These are phyloP conservation scores for Phytophthora pinifolia DNA, from an alignment of 352 stramenopile species.

Conservation along the genomic window DNA sequence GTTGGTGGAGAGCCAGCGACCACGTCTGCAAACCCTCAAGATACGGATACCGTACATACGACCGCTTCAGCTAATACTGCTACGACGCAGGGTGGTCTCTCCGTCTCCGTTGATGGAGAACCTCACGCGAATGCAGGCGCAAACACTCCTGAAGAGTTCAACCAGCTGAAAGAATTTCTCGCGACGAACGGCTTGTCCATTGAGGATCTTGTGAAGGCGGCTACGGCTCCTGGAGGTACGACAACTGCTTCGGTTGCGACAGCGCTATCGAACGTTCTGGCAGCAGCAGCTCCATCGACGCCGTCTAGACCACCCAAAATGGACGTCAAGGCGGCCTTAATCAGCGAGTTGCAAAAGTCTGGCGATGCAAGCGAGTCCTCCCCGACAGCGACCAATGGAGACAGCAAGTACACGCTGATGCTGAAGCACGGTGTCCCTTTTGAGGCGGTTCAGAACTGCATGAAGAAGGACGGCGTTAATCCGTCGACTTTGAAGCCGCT, in stretches of 20 bases:
- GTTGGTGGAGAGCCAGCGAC: conserved; percentile 21
- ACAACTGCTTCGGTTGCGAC: conserved; percentile 23
- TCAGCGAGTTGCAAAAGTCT: conserved; percentile 17
- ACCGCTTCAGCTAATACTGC: neutral
- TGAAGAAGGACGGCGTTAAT: conserved; percentile 65
- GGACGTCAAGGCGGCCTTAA: conserved; percentile 19
- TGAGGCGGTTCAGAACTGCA: conserved; percentile 72
- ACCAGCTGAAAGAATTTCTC: conserved; percentile 67
- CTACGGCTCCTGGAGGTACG: conserved; percentile 48
- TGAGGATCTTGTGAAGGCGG: conserved; percentile 68
- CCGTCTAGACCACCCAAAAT: conserved; percentile 7
- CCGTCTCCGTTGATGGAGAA: conserved; percentile 10
- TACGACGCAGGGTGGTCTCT: conserved; percentile 1
- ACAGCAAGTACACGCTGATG: conserved; percentile 66
- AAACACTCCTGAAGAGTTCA: conserved; percentile 38
- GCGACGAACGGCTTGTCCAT: conserved; percentile 61
- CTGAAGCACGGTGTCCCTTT: conserved; percentile 69
- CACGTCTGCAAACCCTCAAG: conserved; percentile 27
- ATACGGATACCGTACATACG: conserved; percentile 9
- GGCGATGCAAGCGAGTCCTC: conserved; percentile 6
- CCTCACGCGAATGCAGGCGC: neutral
- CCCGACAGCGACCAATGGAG: conserved; percentile 2
- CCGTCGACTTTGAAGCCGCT: conserved; percentile 33
- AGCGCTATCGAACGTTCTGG: conserved; percentile 14
- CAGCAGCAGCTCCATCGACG: conserved; percentile 7